Percentiles rank a stretch among this genome's conserved stretches.
Conservation (phyloP, 495 filamentous ascomycete species). For the Choiromyces venosus region DNA sequence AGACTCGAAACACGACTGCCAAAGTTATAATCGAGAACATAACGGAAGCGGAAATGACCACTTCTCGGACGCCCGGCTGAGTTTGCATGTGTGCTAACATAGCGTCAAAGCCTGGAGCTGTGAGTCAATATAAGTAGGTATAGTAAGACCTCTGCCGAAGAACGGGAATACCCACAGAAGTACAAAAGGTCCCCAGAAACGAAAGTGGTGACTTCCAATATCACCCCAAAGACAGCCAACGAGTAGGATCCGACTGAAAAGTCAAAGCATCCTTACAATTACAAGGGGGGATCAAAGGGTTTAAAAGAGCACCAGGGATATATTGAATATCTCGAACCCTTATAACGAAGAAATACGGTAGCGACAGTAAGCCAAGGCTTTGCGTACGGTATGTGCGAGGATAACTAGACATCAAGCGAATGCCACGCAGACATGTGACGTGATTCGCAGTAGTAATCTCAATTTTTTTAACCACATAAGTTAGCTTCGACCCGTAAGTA, state of each 20-base stretch:
- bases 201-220: not conserved
- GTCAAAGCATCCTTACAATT: not conserved
- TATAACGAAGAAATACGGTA: not conserved
- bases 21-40: constrained; percentile 5
- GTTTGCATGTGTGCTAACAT: not conserved
- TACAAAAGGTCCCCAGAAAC: not conserved
- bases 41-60: constrained; percentile 7
- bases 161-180: not conserved
- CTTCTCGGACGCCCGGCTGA: not conserved
- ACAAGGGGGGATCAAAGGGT: not conserved
- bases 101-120: not conserved
- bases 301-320: not conserved
- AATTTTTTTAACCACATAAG: not conserved
- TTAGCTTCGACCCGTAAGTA: not conserved
- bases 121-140: not conserved
- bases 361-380: not conserved
- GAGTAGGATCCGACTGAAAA: not conserved
- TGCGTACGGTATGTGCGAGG: not conserved
- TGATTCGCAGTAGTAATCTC: not conserved
- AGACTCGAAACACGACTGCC: constrained; percentile 2
- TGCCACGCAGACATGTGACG: not conserved
- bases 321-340: not conserved
- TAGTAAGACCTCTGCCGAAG: not conserved
- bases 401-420: not conserved
- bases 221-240: not conserved